Conservation (phyloP, 2,329 filamentous ascomycete genomes). For the Colletotrichum simmondsii region DNA sequence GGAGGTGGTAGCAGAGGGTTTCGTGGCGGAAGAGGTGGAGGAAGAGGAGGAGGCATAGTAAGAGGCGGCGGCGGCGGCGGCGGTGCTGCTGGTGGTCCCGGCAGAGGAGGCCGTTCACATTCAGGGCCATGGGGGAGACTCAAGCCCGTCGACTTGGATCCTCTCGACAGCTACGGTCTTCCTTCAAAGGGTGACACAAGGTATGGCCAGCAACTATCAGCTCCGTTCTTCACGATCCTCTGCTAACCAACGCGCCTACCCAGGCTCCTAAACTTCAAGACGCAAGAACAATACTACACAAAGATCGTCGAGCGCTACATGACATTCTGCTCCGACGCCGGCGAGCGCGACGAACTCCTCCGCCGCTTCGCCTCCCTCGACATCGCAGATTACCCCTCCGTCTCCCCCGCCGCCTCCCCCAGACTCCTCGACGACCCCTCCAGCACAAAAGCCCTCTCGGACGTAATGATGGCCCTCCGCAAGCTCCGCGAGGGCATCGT, state of each 20-base stretch:
- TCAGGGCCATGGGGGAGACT: conserved; percentile 76
- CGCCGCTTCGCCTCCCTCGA: conserved; percentile 77
- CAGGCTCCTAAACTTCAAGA: conserved; percentile 78
- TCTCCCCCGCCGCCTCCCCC: conserved; percentile 27
- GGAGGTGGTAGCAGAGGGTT: background rate
- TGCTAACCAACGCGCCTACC: background rate
- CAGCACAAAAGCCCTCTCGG: conserved; percentile 73
- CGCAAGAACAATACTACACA: conserved; percentile 87
- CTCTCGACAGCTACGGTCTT: conserved; percentile 83
- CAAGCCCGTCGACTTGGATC: conserved; percentile 79
- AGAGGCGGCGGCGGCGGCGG: background rate
- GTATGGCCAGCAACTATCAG: conserved; percentile 55
- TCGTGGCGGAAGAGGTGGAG: conserved; percentile 10
- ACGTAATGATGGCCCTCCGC: conserved; percentile 84
- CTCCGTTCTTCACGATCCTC: background rate
- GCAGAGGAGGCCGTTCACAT: conserved; percentile 43
- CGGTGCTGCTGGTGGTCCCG: background rate
- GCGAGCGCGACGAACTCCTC: conserved; percentile 78
- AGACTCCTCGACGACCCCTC: conserved; percentile 37
- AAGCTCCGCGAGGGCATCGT: conserved; percentile 93
- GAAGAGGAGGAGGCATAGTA: background rate
- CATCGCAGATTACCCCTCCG: conserved; percentile 41
- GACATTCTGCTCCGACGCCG: conserved; percentile 83
- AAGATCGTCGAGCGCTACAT: conserved; percentile 91
- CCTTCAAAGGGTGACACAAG: conserved; percentile 92